A percentile compares a stretch with the other conserved stretches of the same genome.
These are phyloP conservation scores for baker's yeast (Saccharomyces cerevisiae) DNA, from an alignment of 805 yeast species.

Conservation along the genomic window DNA sequence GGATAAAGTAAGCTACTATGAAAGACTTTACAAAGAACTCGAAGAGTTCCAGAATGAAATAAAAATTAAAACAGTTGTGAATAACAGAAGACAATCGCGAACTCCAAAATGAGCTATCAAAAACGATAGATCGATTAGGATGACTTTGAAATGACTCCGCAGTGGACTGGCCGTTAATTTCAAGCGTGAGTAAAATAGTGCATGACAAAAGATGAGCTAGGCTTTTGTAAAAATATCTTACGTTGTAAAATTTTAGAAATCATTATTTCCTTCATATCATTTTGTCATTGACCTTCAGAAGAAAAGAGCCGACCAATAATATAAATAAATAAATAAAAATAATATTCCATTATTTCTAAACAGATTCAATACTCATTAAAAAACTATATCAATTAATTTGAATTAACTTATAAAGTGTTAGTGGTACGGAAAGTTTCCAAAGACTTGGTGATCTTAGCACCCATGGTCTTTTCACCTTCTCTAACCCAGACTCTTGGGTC, in stretches of 20 bases:
- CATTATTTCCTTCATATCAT: too few species aligned
- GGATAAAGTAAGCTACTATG: slow-evolving; percentile 34
- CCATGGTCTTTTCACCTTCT: slow-evolving; percentile 99
- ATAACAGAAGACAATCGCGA: slow-evolving; percentile 11
- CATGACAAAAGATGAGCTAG: too few species aligned
- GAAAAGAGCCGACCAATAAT: background rate
- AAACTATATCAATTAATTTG: slow-evolving; percentile 3
- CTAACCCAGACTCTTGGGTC: slow-evolving; percentile 99
- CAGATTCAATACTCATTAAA: background rate
- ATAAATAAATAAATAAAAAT: background rate
- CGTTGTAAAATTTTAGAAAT: too few species aligned
- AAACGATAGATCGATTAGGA: background rate
- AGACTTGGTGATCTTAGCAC: slow-evolving; percentile 75
- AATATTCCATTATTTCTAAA: background rate
- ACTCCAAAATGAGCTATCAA: background rate
- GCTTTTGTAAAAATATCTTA: too few species aligned
- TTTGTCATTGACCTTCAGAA: too few species aligned
- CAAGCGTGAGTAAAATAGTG: too few species aligned
- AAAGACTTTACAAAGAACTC: slow-evolving; percentile 44
- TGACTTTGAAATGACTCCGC: too few species aligned
- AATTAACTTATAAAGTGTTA: slow-evolving; percentile 41
- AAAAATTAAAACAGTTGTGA: slow-evolving; percentile 35
- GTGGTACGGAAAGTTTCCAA: slow-evolving; percentile 79
- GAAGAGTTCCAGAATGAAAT: slow-evolving; percentile 56
- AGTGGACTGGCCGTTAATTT: too few species aligned